phyloP scores from a whole-genome alignment of 2,329 filamentous ascomycete genomes.

The Chaetomiaceae sp. region DNA sequence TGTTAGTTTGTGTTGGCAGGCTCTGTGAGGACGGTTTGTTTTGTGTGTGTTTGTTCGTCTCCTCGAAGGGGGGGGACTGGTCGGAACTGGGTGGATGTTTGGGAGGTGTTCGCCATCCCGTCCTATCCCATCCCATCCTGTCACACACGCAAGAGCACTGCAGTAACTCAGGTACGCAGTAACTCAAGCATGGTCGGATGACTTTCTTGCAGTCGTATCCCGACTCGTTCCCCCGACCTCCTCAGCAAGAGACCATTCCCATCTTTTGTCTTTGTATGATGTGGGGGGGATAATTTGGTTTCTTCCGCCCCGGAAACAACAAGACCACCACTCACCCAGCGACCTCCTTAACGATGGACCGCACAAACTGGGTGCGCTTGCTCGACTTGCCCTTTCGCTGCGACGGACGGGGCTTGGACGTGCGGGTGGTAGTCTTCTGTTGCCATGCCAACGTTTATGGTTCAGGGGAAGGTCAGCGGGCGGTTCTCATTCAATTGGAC shows the following conservation, averaged over 20 bases:
- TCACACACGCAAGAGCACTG: too few species aligned
- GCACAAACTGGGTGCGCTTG: conserved; percentile 95
- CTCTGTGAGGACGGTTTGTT: background rate
- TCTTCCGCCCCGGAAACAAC: background rate
- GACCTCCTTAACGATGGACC: conserved; percentile 98
- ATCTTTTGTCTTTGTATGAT: too few species aligned
- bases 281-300: too few species aligned
- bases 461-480: conserved; percentile 35
- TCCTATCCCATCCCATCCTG: too few species aligned
- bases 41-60: background rate
- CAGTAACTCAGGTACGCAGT: too few species aligned
- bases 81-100: too few species aligned
- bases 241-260: too few species aligned
- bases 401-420: conserved; percentile 72
- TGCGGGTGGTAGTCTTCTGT: conserved; percentile 79
- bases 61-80: too few species aligned
- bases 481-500: background rate
- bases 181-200: too few species aligned
- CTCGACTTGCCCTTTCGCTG: conserved; percentile 92
- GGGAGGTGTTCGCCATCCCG: too few species aligned
- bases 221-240: too few species aligned
- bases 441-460: conserved; percentile 30
- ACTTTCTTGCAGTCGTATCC: too few species aligned
- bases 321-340: conserved; percentile 64
- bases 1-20: background rate